phyloP scores from a whole-genome alignment of 345 rosid species.

The Gossypium thurberi region DNA sequence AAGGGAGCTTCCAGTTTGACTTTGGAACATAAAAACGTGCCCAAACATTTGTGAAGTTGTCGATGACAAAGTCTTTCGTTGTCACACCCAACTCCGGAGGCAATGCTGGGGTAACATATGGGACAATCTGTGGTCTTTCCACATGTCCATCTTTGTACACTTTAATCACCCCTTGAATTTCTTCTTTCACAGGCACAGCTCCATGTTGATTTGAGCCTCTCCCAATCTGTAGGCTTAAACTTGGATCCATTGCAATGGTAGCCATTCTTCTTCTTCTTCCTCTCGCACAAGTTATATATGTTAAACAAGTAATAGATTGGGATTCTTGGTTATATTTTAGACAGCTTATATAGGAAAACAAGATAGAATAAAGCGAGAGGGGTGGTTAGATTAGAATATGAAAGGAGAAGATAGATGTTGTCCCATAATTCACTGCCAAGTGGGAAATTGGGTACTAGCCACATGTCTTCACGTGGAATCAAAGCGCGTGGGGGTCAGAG shows the following conservation, averaged over 20 bases:
- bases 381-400: background rate
- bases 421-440: constrained; percentile 11
- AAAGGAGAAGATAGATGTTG: background rate
- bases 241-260: constrained; percentile 23
- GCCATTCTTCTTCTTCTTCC: constrained; percentile 24
- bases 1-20: constrained; percentile 33
- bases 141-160: constrained; percentile 65
- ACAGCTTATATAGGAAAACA: constrained; percentile 8
- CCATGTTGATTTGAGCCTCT: constrained; percentile 30
- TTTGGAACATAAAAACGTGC: constrained; percentile 60
- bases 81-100: constrained; percentile 38
- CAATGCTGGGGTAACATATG: constrained; percentile 36
- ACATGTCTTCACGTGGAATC: constrained; percentile 23
- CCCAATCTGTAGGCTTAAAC: constrained; percentile 11
- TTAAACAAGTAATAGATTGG: background rate
- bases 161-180: constrained; percentile 56
- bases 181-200: constrained; percentile 37
- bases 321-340: background rate
- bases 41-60: constrained; percentile 49
- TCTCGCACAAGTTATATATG: background rate
- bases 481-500: constrained; percentile 5
- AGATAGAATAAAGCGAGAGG: background rate
- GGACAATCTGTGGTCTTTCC: constrained; percentile 45
- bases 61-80: constrained; percentile 45
- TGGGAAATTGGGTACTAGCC: constrained; percentile 21